Evolutionary conservation across 176 grass and related monocot species (phyloP).

Genomic region (Musa troglodytarum): DNA sequence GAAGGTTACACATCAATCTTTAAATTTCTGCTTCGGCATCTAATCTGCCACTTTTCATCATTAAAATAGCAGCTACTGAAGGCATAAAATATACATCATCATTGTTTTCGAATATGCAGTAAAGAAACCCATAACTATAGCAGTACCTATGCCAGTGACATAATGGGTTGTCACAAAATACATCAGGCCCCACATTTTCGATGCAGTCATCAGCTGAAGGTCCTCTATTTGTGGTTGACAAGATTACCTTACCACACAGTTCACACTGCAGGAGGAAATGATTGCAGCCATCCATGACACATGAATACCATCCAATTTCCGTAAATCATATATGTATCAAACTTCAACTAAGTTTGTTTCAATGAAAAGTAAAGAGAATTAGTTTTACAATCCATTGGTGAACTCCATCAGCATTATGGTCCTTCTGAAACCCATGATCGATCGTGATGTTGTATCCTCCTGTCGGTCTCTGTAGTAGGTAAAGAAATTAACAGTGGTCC

Average conservation of each 20-base stretch:
- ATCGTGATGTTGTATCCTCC: slow-evolving; percentile 47
- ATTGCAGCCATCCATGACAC: not conserved
- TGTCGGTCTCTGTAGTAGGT: slow-evolving; percentile 42
- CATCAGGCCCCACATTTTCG: slow-evolving; percentile 30
- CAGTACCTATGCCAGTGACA: slow-evolving; percentile 56
- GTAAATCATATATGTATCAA: slow-evolving; percentile 9
- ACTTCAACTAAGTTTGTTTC: slow-evolving; percentile 5
- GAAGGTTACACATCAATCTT: not conserved
- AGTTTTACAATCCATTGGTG: slow-evolving; percentile 18
- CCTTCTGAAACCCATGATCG: slow-evolving; percentile 32
- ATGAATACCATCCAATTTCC: not conserved
- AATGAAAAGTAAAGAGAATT: slow-evolving; percentile 7
- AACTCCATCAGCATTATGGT: slow-evolving; percentile 28
- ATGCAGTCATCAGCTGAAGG: slow-evolving; percentile 41
- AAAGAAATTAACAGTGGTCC: slow-evolving; percentile 10
- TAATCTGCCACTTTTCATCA: not conserved
- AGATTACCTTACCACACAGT: slow-evolving; percentile 42
- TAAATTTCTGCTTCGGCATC: not conserved
- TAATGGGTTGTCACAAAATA: slow-evolving; percentile 24
- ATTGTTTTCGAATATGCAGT: not conserved
- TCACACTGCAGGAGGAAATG: slow-evolving; percentile 34
- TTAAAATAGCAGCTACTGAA: not conserved
- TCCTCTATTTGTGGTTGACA: slow-evolving; percentile 27
- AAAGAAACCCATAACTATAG: slow-evolving; percentile 4
- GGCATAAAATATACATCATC: not conserved